Evolutionary conservation across 768 basidiomycete species (phyloP), one percentile per base, ranked within the genome.

Genomic region (Cystoderma amianthinum): DNA sequence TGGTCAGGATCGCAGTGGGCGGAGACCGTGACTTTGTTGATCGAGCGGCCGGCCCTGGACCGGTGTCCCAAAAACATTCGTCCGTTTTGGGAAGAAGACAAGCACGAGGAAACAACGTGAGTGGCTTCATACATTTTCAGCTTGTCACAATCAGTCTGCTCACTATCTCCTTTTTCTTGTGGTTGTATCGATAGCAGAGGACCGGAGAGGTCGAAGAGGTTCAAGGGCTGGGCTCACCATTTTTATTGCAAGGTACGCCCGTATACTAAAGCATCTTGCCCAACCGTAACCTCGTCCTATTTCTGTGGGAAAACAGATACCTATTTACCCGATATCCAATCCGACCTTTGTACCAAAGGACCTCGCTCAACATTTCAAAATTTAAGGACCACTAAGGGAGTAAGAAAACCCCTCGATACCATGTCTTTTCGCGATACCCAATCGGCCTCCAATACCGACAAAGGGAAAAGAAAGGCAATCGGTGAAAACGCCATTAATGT

Each of bases 1-100:
- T 81, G 42, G 49, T 81, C 28, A 60, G 66, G 25, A 54, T 80
- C 19, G 71, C 77, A 22, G 51, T 80, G 45, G 60, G 60, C 41
- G 38, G 44, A 33, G 34, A 38, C n/a, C n/a, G n/a, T n/a, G n/a
- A n/a, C n/a, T n/a, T n/a, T n/a, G n/a, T n/a, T n/a, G n/a, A n/a
- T n/a, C n/a, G n/a, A 38, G 34, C 32, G 46, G 43, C 47, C 46
- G 44, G 41, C 44, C 44, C 44, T 37, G 49, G 35, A 45, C 42
- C 43, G 35, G 39, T 38, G 41, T 44, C 52, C 49, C 44, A 49
- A 39, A 48, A 44, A 47, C 44, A 19, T 39, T 15, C 35, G 52
- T 50, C 63, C 57, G 32, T 51, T 59, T 65, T 54, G 42, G 65
- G 64, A 51, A 57, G 25, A 19, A 32, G 11, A 20, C 39, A 59